Percentiles rank a stretch among this genome's conserved stretches.
Conservation (phyloP, 2,329 filamentous ascomycete species). For the Xylariaceae sp. region DNA sequence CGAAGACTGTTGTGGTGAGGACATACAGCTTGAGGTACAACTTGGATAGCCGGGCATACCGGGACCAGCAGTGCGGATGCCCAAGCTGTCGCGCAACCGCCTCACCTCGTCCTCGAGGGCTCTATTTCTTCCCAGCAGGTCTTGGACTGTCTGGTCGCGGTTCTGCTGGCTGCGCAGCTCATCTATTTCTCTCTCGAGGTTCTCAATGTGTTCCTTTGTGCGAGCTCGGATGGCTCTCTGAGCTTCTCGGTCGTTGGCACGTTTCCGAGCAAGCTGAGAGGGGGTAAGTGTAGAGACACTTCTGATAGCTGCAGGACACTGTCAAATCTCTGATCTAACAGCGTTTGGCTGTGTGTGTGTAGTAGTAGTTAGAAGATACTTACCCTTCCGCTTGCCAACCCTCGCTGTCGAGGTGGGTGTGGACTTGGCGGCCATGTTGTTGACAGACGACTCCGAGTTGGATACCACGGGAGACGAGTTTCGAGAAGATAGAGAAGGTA, state of each 20-base stretch:
- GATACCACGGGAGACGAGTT: constrained; percentile 15
- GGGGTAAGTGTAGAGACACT: constrained; percentile 84
- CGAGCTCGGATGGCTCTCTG: constrained; percentile 82
- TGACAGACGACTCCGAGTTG: constrained; percentile 20
- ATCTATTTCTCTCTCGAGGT: constrained; percentile 66
- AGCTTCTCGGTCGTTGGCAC: constrained; percentile 86
- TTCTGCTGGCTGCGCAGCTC: constrained; percentile 55
- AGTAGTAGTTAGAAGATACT: not conserved
- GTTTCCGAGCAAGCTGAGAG: constrained; percentile 82
- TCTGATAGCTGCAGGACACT: constrained; percentile 51
- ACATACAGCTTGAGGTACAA: constrained; percentile 28
- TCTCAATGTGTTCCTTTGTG: constrained; percentile 81
- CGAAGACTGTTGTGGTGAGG: not conserved
- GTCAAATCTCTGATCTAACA: constrained; percentile 8
- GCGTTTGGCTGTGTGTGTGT: not conserved
- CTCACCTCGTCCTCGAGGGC: constrained; percentile 50
- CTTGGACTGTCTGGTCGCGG: constrained; percentile 48
- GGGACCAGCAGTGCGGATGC: constrained; percentile 33
- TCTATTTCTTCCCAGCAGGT: constrained; percentile 48
- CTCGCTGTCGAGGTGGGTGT: constrained; percentile 22
- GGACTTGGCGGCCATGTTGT: constrained; percentile 26
- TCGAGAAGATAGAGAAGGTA: constrained; percentile 11
- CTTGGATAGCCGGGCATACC: constrained; percentile 24
- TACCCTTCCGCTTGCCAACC: constrained; percentile 32
- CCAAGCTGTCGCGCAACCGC: constrained; percentile 42